Evolutionary conservation across 129 eudicot species (phyloP), one percentile per base, ranked within the genome.

Genomic region (Flaveria linearis): DNA sequence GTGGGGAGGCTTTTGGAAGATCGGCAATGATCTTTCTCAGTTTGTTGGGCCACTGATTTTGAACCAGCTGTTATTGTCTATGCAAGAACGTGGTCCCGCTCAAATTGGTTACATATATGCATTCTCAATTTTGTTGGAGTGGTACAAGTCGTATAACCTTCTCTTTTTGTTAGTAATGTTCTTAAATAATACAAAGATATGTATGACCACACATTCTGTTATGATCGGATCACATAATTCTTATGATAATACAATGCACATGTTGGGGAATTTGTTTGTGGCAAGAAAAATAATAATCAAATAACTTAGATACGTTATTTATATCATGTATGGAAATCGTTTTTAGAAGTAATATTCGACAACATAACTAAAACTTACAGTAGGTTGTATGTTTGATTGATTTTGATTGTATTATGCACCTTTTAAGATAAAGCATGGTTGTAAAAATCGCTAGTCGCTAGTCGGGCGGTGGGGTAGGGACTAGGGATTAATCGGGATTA

Each of bases 21-120:
- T 92, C 15, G 96, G 96, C 12, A 92, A 86, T 77, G 98, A 92
- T 85, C 96, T 89, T 83, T 87, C 98, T 46, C 96, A 89, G 83
- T 88, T 92, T 79, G 88, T 87, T 33, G 98, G 98, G 41, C 98
- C 96, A 41, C 86, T 92, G 72, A 71, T 92, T 73, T 84, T 92
- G 81, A 89, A 86, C 88, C 86, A 81, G 72, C 90, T 92, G 10
- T 81, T 89, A 67, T 77, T 84, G 98, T 78, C 98, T 71, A 89
- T 90, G 88, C 93, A 92, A 86, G 73, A 69, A n/a, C n/a, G n/a
- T n/a, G n/a, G n/a, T n/a, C n/a, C n/a, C n/a, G n/a, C n/a, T n/a
- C n/a, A n/a, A n/a, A n/a, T n/a, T n/a, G n/a, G n/a, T n/a, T n/a
- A n/a, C n/a, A n/a, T n/a, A n/a, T n/a, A n/a, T n/a, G n/a, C n/a